Conservation (phyloP, 2,329 filamentous ascomycete species). For the Penicillium sp. region DNA sequence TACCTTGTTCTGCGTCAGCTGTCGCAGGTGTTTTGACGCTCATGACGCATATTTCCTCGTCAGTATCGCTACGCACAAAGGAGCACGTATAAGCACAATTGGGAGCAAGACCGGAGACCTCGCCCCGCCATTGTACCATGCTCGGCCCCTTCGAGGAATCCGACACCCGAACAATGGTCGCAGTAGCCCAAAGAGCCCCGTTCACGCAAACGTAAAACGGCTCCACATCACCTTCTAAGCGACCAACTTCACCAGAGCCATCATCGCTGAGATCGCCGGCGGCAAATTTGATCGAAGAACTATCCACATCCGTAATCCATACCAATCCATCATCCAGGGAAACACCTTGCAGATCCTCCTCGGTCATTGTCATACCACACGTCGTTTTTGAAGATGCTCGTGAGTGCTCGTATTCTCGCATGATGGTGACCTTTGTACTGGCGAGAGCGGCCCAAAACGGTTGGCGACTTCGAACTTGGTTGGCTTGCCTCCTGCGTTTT, state of each 20-base stretch:
- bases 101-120: conserved; percentile 65
- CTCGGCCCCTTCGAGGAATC: conserved; percentile 47
- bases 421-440: conserved; percentile 93
- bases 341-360: conserved; percentile 44
- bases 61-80: conserved; percentile 58
- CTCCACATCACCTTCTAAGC: conserved; percentile 43
- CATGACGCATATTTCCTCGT: conserved; percentile 59
- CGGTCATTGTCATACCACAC: conserved; percentile 41
- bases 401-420: conserved; percentile 86
- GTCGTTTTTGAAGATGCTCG: conserved; percentile 45
- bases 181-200: conserved; percentile 65
- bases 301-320: conserved; percentile 49
- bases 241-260: conserved; percentile 29
- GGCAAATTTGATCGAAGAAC: conserved; percentile 49
- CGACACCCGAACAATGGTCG: conserved; percentile 52
- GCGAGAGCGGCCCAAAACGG: conserved; percentile 92
- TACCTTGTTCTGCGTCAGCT: conserved; percentile 60
- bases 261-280: conserved; percentile 45
- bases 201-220: conserved; percentile 67
- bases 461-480: conserved; percentile 85
- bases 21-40: conserved; percentile 64
- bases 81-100: conserved; percentile 65
- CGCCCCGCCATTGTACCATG: conserved; percentile 56
- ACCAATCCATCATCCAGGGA: conserved; percentile 45
- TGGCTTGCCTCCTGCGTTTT: conserved; percentile 87